phyloP scores from a whole-genome alignment of 73 alveolate species.

The Halteria grandinella region DNA sequence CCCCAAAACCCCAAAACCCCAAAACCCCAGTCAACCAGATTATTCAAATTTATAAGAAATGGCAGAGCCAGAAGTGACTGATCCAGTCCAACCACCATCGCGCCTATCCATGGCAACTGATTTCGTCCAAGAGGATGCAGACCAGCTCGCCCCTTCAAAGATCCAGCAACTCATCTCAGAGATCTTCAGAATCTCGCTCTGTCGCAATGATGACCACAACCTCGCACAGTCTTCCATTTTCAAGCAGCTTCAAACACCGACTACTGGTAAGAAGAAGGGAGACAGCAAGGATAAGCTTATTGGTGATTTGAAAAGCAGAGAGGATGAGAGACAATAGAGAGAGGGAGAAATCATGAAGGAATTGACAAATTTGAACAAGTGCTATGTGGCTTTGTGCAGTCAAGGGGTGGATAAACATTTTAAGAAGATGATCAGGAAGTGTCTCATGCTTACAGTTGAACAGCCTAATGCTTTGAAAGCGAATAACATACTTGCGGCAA shows the following conservation, averaged over 20 bases:
- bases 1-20: no score
- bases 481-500: background rate
- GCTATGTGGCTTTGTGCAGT: no score
- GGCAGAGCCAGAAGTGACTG: no score
- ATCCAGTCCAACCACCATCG: no score
- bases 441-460: slow-evolving; percentile 6
- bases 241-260: no score
- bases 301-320: slow-evolving; percentile 31
- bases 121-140: no score
- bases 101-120: no score
- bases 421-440: slow-evolving; percentile 38
- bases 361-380: background rate
- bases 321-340: slow-evolving; percentile 33
- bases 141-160: slow-evolving; percentile 30
- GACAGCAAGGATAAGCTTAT: slow-evolving; percentile 41
- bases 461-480: background rate
- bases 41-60: no score
- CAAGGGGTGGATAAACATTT: slow-evolving; percentile 13
- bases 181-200: slow-evolving; percentile 17
- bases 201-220: slow-evolving; percentile 47
- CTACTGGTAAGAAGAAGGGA: slow-evolving; percentile 4
- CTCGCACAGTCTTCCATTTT: slow-evolving; percentile 5
- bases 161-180: slow-evolving; percentile 26
- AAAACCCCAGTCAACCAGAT: no score
- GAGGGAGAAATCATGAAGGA: slow-evolving; percentile 33